Percentiles rank a stretch among this genome's conserved stretches.
Conservation (phyloP, 106 monocot genomes). For the Dioscorea dumetorum region DNA sequence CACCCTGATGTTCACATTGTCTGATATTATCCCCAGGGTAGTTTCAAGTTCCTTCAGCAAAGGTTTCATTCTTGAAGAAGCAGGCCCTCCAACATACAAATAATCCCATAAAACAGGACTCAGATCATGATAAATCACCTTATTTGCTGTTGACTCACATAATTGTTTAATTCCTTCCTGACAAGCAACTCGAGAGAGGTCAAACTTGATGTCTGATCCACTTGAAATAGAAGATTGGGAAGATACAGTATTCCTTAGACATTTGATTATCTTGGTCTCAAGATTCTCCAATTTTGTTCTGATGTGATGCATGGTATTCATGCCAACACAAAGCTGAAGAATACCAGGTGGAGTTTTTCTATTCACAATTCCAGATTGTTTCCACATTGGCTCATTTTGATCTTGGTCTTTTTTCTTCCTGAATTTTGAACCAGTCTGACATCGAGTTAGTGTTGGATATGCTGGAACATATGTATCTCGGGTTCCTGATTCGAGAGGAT, state of each 20-base stretch:
- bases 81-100: slow-evolving; percentile 57
- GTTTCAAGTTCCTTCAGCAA: slow-evolving; percentile 77
- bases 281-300: slow-evolving; percentile 58
- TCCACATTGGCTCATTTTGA: slow-evolving; percentile 41
- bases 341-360: slow-evolving; percentile 38
- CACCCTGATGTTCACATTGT: slow-evolving; percentile 45
- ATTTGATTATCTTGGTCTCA: slow-evolving; percentile 71
- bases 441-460: slow-evolving; percentile 77
- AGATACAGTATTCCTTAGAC: slow-evolving; percentile 74
- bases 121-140: slow-evolving; percentile 71
- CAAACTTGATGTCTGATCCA: slow-evolving; percentile 62
- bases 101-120: slow-evolving; percentile 73
- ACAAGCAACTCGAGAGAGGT: slow-evolving; percentile 52
- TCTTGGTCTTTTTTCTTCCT: slow-evolving; percentile 83
- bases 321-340: slow-evolving; percentile 69
- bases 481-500: slow-evolving; percentile 43
- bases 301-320: slow-evolving; percentile 81
- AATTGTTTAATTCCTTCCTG: slow-evolving; percentile 82
- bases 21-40: slow-evolving; percentile 67
- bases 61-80: slow-evolving; percentile 52
- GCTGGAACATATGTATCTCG: slow-evolving; percentile 63
- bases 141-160: slow-evolving; percentile 80
- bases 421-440: slow-evolving; percentile 52
- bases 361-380: slow-evolving; percentile 60
- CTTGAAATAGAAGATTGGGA: slow-evolving; percentile 62